Evolutionary conservation across 2,329 filamentous ascomycete species (phyloP).

Genomic region (Aspergillus flavus): DNA sequence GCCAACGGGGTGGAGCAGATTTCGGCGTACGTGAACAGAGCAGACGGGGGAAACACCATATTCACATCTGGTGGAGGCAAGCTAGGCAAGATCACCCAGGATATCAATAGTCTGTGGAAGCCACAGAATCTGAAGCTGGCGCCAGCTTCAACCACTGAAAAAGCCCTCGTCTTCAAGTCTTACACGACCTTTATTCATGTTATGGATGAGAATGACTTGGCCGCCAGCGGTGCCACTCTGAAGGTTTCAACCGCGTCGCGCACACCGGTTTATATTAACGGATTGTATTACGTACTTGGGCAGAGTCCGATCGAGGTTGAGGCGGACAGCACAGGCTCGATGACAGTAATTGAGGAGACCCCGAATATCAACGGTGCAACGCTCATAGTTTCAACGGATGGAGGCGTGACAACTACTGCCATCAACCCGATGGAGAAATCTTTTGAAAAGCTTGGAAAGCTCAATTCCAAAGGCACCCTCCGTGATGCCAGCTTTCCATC

Average conservation of each 20-base stretch:
- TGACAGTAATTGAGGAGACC: conserved; percentile 7
- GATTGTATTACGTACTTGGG: conserved; percentile 9
- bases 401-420: too few relatives aligned
- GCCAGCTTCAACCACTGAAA: not conserved
- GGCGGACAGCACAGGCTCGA: not conserved
- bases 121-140: conserved; percentile 4
- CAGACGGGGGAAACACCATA: conserved; percentile 14
- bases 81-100: conserved; percentile 3
- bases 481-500: conserved; percentile 2
- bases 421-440: conserved; percentile 8
- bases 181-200: conserved; percentile 9
- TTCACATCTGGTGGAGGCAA: conserved; percentile 7
- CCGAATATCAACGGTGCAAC: not conserved
- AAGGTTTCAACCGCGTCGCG: not conserved
- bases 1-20: conserved; percentile 6
- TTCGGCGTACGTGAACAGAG: conserved; percentile 8
- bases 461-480: not conserved
- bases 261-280: conserved; percentile 12
- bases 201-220: not conserved
- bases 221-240: not conserved
- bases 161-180: conserved; percentile 1
- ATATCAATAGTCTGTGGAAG: not conserved
- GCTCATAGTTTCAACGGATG: not conserved
- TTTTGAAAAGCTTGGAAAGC: not conserved
- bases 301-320: not conserved